Conservation (phyloP, 257 asterid species). For the Petrea volubilis region DNA sequence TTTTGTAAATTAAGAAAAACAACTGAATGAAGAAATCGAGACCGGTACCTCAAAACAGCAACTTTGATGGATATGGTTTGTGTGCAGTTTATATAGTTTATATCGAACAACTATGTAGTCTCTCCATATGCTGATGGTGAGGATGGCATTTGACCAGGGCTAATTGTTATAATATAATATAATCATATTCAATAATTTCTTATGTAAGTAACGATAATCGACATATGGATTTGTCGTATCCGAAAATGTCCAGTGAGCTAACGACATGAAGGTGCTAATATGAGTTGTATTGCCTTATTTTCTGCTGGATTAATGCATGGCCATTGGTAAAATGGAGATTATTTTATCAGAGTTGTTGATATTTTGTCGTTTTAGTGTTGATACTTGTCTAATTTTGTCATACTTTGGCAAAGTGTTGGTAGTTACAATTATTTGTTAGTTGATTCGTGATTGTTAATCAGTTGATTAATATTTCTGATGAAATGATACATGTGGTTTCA, state of each 20-base stretch:
- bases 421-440: background rate
- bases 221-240: no score
- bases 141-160: background rate
- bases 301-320: background rate
- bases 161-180: constrained; percentile 3
- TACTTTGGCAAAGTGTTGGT: background rate
- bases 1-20: constrained; percentile 8
- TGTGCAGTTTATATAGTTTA: constrained; percentile 11
- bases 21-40: constrained; percentile 5
- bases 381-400: background rate
- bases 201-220: background rate
- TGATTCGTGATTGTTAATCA: background rate
- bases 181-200: background rate
- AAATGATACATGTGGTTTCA: background rate
- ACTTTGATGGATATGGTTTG: background rate
- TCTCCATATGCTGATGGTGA: background rate
- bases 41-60: constrained; percentile 2
- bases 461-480: background rate
- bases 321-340: no score
- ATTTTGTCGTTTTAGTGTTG: no score
- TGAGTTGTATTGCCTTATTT: no score
- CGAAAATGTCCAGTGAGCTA: no score
- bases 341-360: no score
- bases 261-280: no score
- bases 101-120: constrained; percentile 1